Evolutionary conservation across 352 stramenopile genomes (phyloP), one percentile per base, ranked within the genome.

Genomic region (Blastocystis sp.): DNA sequence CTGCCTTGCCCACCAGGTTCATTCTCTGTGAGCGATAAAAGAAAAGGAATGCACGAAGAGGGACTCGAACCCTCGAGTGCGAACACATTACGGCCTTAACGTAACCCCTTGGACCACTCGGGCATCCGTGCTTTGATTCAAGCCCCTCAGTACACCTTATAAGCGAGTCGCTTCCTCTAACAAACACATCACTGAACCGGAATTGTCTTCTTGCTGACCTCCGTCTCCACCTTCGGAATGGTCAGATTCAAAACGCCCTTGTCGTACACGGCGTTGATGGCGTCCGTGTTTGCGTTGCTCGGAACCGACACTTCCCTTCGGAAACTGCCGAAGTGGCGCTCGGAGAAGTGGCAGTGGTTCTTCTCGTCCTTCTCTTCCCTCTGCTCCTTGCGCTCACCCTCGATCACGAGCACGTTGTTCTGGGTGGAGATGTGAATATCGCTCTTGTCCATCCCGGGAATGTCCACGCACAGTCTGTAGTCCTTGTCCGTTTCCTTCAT

Each of bases 371-470:
- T 80, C 19, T 62, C 1, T 10, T 88, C 77, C n/a, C n/a, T n/a
- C n/a, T n/a, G 6, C n/a, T 88, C 78, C 59, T 88, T 88, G 39
- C 78, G 50, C 39, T 88, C 61, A 21, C 78, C 62, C 29, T 88
- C 78, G 45, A 88, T 88, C 62, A 63, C 50, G 4, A 88, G 62
- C 24, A 61, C 24, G 29, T 88, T 61, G 33, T 88, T 78, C 39
- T 88, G 31, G 31, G 62, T 76, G 29, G 29, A 45, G 29, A 88
- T 88, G 35, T 60, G 59, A 24, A 88, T 35, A 33, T 88, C 59
- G 2, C 55, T 55, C 65, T 88, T 88, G 16, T 88, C 65, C 78
- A 88, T 88, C 63, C 78, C 78, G 51, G 78, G 78, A 81, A 79
- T 39, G 61, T 88, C 78, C 6, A 88, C 78, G 61, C 41, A 26